Evolutionary conservation across 441 rosid species (phyloP).

Genomic region (Adansonia grandidieri): DNA sequence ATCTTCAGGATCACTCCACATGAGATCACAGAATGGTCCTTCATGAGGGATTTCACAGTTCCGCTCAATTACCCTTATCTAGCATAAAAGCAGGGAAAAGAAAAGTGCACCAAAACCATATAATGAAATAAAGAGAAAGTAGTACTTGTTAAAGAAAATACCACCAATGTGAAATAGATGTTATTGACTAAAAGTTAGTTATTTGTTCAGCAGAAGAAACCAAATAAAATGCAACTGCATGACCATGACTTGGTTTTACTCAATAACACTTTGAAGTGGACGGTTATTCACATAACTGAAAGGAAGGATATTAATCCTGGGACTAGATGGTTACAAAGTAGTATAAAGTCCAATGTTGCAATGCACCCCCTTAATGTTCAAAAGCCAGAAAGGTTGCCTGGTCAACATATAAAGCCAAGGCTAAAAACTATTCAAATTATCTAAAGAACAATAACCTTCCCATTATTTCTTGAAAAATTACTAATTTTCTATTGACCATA

Average conservation of each 20-base stretch:
- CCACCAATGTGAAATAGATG: neutral
- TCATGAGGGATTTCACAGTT: conserved; percentile 99
- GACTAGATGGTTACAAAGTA: neutral
- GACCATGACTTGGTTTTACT: neutral
- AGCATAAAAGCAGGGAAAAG: conserved; percentile 34
- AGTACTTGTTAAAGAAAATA: conserved; percentile 1
- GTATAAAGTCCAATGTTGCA: neutral
- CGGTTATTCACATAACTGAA: neutral
- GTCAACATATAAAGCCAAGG: neutral
- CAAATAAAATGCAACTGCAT: neutral
- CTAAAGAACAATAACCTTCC: conserved; percentile 1
- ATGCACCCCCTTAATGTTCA: neutral
- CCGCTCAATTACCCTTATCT: conserved; percentile 92
- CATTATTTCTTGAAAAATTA: neutral
- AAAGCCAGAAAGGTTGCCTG: conserved; percentile 8
- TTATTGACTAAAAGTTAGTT: neutral
- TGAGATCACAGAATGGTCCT: conserved; percentile 99
- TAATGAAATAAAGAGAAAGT: conserved; percentile 10
- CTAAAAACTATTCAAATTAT: neutral
- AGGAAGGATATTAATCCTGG: neutral
- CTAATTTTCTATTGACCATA: neutral
- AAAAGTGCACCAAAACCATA: conserved; percentile 15
- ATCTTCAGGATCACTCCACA: conserved; percentile 99
- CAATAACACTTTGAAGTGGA: conserved; percentile 2
- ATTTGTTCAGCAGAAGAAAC: neutral